Base-by-base conservation (phyloP, 2,329 filamentous ascomycete species). In the Fusarium ambrosium region DNA sequence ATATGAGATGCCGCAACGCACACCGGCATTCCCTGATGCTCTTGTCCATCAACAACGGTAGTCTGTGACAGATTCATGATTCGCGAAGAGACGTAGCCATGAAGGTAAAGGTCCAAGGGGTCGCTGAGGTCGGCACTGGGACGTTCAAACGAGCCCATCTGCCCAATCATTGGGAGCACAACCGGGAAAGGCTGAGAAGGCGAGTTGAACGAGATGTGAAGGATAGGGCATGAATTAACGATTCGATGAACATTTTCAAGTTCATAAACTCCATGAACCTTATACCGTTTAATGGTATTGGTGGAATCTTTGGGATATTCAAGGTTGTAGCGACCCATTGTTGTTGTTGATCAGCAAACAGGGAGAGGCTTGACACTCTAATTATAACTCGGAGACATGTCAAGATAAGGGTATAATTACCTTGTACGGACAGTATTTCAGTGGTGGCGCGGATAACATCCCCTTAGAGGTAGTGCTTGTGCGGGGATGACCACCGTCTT, bases 101-200 rank as follows among this genome's bases (percentile, higher is more conserved):
- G 95, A 4, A 97, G 88, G 81, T 97, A 97, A 71, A 93, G 88
- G 62, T 95, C 92, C 2, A 95, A 85, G 0, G 92, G 90, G 68
- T 95, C 91, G 51, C 89, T 87, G n/a, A 89, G 81, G 55, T 87
- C 86, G 16, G 90, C 87, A 66, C 89, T 92, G 2, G 92, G 92
- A 0, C 86, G 84, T 2, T 87, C 86, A 80, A 92, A 97, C 14
- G 92, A 93, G 3, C 91, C 93, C 87, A 97, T 92, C 76, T 94
- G 91, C 53, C 94, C 94, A 77, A 97, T 94, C 94, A 97, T 97
- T 60, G 95, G 95, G 1, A 97, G 87, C 60, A 92, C 91, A 51
- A 91, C 89, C 2, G 94, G 94, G 78, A 95, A 97, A 0, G 92
- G 92, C 53, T 91, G 89, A 51, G 86, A 83, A 0, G 88, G 85